phyloP scores from a whole-genome alignment of 2,329 filamentous ascomycete species.

The Westerdykella aurantiaca region DNA sequence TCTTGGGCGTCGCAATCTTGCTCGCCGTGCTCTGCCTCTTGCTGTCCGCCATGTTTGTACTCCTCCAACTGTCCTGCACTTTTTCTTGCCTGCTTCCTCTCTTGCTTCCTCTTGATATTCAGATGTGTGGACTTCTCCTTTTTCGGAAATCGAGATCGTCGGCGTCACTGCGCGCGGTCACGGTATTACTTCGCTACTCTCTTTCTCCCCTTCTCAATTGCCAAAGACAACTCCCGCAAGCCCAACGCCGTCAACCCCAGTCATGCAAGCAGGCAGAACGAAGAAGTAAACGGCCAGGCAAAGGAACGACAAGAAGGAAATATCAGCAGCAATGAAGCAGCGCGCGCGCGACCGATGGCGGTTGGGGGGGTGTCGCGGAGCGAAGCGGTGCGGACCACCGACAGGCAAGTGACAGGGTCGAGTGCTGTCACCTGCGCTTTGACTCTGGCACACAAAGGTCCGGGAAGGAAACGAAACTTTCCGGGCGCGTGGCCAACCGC shows the following conservation, averaged over 20 bases:
- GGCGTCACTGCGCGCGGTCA: conserved; percentile 3
- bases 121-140: background rate
- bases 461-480: conserved; percentile 7
- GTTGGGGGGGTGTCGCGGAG: conserved; percentile 10
- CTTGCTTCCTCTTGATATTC: background rate
- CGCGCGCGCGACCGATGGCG: conserved; percentile 19
- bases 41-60: conserved; percentile 48
- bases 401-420: too few relatives aligned
- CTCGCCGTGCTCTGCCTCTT: conserved; percentile 53
- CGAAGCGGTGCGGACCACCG: conserved; percentile 3
- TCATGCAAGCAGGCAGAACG: conserved; percentile 27
- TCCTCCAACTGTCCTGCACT: conserved; percentile 25
- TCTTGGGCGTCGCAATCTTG: conserved; percentile 50
- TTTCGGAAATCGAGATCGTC: conserved; percentile 5
- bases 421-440: conserved; percentile 5
- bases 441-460: conserved; percentile 2
- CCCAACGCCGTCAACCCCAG: conserved; percentile 21
- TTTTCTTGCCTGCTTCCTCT: conserved; percentile 48
- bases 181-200: conserved; percentile 7
- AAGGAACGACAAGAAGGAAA: conserved; percentile 39
- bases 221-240: conserved; percentile 19
- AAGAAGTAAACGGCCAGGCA: conserved; percentile 20
- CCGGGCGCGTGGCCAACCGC: background rate
- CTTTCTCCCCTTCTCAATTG: conserved; percentile 14
- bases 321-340: conserved; percentile 6